Evolutionary conservation across 1,284 basidiomycete genomes (phyloP), one percentile per base, ranked within the genome.

Genomic region (Exsudoporus floridanus): DNA sequence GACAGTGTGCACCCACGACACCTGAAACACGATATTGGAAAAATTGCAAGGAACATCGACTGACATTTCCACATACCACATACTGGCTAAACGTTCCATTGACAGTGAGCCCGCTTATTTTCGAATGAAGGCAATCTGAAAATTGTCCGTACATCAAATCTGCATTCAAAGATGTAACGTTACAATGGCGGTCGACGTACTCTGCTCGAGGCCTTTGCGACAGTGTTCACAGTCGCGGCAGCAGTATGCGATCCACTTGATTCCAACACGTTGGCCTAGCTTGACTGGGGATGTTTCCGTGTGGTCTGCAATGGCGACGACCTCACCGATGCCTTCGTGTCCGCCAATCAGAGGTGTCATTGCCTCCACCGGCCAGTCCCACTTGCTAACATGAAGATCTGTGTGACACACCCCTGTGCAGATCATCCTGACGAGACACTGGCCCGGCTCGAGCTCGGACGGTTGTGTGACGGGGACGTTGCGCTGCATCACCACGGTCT

Each of bases 61-160:
- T 5, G 2, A 19, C 4, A 13, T 0, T 18, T 14, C 30, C 19
- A 71, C 81, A 55, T 60, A 83, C 85, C 47, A 83, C 80, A 62
- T 90, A 92, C 76, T 94, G 82, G 45, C 84, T 81, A 77, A 94
- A 95, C 2, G 90, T 90, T 51, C 93, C 93, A 62, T 94, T 86
- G 51, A 88, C 79, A 47, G 79, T 86, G 74, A 84, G 90, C 4
- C 91, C 90, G 53, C 83, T 86, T 54, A 83, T 70, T 63, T 84
- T 75, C 33, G 77, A 83, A 19, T 84, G 67, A 19, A 66, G 58
- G 67, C 92, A 94, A 63, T 80, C 84, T 85, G 5, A 8, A 33
- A n/a, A 8, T 2, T 9, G 23, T 3, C 5, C 10, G 28, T 33
- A 28, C 7, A 18, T 50, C 36, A 25, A 35, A 30, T 5, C 10